These are phyloP conservation scores for Leccinum disarticulatum DNA, from an alignment of 768 basidiomycete species.

Conservation along the genomic window DNA sequence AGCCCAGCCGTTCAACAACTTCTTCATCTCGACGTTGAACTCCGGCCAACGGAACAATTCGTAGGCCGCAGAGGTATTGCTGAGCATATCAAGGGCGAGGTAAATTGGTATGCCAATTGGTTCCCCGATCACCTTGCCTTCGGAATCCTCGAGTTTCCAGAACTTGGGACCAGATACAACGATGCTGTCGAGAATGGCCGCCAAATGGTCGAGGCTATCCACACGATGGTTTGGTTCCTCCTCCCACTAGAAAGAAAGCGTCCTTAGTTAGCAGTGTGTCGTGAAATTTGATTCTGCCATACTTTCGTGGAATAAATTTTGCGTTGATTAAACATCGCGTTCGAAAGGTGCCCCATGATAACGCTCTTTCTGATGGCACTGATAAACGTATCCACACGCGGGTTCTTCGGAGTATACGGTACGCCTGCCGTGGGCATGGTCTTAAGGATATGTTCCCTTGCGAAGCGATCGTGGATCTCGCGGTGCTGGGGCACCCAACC, in stretches of 20 bases:
- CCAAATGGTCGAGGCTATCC: not conserved
- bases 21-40: not conserved
- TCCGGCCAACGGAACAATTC: not conserved
- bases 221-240: not conserved
- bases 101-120: not conserved
- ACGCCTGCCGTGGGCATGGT: no score
- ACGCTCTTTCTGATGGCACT: no score
- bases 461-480: no score
- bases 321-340: not conserved
- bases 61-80: not conserved
- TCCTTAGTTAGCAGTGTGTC: not conserved
- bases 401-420: no score
- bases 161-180: not conserved
- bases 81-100: not conserved
- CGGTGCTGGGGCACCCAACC: conserved; percentile 1
- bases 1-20: not conserved
- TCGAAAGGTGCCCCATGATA: not conserved
- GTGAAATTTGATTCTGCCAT: not conserved
- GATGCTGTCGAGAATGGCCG: not conserved
- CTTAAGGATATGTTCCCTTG: no score
- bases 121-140: not conserved
- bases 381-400: no score
- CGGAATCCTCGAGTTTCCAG: not conserved
- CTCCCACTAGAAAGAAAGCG: not conserved
- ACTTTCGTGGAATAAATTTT: not conserved